Evolutionary conservation across 352 stramenopile genomes (phyloP).

Genomic region (Pythium apleroticum): DNA sequence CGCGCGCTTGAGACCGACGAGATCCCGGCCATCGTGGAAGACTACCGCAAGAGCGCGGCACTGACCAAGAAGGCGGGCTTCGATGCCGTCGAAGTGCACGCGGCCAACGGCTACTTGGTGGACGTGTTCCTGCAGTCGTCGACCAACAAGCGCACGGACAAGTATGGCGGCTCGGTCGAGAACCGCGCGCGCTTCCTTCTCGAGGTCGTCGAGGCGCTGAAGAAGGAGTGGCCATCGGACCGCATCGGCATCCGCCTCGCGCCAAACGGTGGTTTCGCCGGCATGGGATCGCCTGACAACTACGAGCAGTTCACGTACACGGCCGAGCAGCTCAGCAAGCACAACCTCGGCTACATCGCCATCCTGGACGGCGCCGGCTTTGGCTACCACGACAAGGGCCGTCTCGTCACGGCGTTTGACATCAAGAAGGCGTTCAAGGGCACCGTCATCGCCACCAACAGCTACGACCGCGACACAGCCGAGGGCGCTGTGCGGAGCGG

Average conservation of each 20-base stretch:
- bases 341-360: constrained; percentile 41
- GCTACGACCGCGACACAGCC: constrained; percentile 26
- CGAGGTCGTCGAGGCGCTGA: constrained; percentile 44
- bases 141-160: constrained; percentile 65
- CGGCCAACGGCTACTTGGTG: constrained; percentile 85
- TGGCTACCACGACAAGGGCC: constrained; percentile 37
- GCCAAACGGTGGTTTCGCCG: constrained; percentile 35
- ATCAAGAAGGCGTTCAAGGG: constrained; percentile 33
- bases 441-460: constrained; percentile 41
- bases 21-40: constrained; percentile 49
- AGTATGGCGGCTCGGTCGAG: constrained; percentile 66
- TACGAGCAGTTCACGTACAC: constrained; percentile 36
- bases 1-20: constrained; percentile 53
- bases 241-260: constrained; percentile 17
- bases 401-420: constrained; percentile 30
- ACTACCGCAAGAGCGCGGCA: constrained; percentile 42
- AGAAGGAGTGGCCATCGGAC: not conserved
- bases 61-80: constrained; percentile 46
- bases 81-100: constrained; percentile 59
- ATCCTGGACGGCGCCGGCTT: constrained; percentile 51
- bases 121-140: constrained; percentile 71
- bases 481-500: constrained; percentile 24
- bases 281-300: constrained; percentile 46
- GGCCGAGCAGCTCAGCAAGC: constrained; percentile 32
- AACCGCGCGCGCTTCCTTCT: constrained; percentile 57